Evolutionary conservation across 805 yeast genomes (phyloP).

Genomic region (Metschnikowia aberdeeniae): DNA sequence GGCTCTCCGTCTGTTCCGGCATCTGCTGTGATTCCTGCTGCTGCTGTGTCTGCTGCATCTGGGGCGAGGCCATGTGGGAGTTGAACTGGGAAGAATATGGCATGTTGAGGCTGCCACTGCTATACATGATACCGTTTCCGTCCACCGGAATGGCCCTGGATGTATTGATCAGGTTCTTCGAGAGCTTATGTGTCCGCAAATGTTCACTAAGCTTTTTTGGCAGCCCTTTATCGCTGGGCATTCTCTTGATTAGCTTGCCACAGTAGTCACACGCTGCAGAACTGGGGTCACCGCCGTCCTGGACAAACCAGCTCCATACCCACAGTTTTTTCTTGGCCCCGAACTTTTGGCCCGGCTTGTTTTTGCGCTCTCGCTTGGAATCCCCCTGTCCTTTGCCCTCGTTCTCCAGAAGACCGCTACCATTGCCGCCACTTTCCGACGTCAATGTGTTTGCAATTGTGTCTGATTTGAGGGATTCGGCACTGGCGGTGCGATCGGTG

Average conservation of each 20-base stretch:
- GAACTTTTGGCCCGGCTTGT: conserved; percentile 52
- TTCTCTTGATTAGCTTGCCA: conserved; percentile 44
- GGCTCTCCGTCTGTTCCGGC: conserved; percentile 2
- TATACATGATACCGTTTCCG: conserved; percentile 34
- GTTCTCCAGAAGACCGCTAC: conserved; percentile 1
- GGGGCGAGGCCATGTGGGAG: neutral
- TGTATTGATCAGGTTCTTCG: conserved; percentile 36
- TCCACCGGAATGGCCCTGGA: conserved; percentile 37
- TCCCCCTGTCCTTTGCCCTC: conserved; percentile 1
- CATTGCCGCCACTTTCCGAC: neutral
- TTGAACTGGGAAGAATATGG: conserved; percentile 9
- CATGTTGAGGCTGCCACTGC: conserved; percentile 27
- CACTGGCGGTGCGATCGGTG: neutral
- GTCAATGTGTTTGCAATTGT: neutral
- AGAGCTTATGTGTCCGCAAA: conserved; percentile 50
- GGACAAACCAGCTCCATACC: conserved; percentile 63
- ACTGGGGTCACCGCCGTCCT: conserved; percentile 45
- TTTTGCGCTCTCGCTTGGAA: conserved; percentile 31
- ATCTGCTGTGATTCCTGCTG: conserved; percentile 6
- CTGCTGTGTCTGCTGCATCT: neutral
- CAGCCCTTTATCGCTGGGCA: conserved; percentile 52
- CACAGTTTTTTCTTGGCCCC: conserved; percentile 61
- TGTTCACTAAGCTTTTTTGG: conserved; percentile 59
- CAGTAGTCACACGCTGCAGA: conserved; percentile 54
- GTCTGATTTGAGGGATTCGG: conserved; percentile 1